A percentile compares a stretch with the other conserved stretches of the same genome.
These are phyloP conservation scores for Podospora conica DNA, from an alignment of 495 filamentous ascomycete genomes.

Conservation along the genomic window DNA sequence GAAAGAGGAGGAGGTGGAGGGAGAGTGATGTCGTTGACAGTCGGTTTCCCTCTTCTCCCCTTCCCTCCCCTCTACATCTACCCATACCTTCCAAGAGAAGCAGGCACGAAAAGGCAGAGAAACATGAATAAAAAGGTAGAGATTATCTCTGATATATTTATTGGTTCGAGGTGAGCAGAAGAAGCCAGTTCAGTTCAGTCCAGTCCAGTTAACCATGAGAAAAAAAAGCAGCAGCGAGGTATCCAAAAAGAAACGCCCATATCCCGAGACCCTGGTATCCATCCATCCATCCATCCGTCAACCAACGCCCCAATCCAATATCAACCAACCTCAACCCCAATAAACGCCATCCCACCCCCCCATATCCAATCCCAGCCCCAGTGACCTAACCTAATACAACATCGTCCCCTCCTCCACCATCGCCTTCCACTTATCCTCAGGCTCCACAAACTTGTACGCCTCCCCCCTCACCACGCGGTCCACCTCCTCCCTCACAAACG, in stretches of 20 bases:
- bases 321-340: not conserved
- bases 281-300: not conserved
- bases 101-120: too few relatives aligned
- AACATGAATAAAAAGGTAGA: too few relatives aligned
- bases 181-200: not conserved
- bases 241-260: not conserved
- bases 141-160: not conserved
- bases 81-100: too few relatives aligned
- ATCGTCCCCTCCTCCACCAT: conserved; percentile 39
- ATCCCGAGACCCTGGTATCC: not conserved
- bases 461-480: conserved; percentile 42
- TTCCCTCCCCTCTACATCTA: too few relatives aligned
- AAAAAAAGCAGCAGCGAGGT: not conserved
- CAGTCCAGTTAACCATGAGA: not conserved
- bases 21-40: not conserved
- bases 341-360: not conserved
- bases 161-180: not conserved
- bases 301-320: not conserved
- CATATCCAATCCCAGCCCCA: not conserved
- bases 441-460: conserved; percentile 35
- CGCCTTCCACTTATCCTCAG: conserved; percentile 34
- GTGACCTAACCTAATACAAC: conserved; percentile 21
- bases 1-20: not conserved
- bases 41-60: too few relatives aligned
- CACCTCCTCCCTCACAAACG: conserved; percentile 50